A percentile compares a stretch with the other conserved stretches of the same genome.
phyloP scores from a whole-genome alignment of 345 rosid genomes.

The Citrus sp. region DNA sequence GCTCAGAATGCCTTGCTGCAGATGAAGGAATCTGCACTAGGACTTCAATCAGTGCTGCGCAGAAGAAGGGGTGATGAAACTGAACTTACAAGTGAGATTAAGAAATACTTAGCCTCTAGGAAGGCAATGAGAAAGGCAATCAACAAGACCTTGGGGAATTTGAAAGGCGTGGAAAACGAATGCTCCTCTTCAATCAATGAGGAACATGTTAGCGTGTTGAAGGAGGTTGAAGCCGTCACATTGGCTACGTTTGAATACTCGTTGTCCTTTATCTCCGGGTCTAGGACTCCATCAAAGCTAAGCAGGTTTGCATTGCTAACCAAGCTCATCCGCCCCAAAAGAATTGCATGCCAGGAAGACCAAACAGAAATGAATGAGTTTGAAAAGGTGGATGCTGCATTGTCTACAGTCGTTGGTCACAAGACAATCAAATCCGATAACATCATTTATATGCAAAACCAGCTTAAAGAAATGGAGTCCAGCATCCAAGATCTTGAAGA shows the following conservation, averaged over 20 bases:
- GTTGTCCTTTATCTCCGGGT: slow-evolving; percentile 35
- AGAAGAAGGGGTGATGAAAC: slow-evolving; percentile 23
- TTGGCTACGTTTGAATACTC: slow-evolving; percentile 32
- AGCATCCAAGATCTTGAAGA: slow-evolving; percentile 51
- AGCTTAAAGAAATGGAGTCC: slow-evolving; percentile 28
- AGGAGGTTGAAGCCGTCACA: slow-evolving; percentile 31
- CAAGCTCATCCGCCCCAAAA: slow-evolving; percentile 32
- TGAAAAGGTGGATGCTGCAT: slow-evolving; percentile 22
- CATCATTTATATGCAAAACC: slow-evolving; percentile 15
- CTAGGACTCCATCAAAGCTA: slow-evolving; percentile 20
- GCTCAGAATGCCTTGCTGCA: slow-evolving; percentile 32
- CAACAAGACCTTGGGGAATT: slow-evolving; percentile 30
- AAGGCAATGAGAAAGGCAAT: slow-evolving; percentile 38
- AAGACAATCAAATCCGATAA: slow-evolving; percentile 9
- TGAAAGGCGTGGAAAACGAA: slow-evolving; percentile 27
- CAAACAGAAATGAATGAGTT: slow-evolving; percentile 29
- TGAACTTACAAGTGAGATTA: slow-evolving; percentile 19
- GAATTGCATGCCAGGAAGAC: slow-evolving; percentile 20
- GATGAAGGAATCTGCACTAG: slow-evolving; percentile 23
- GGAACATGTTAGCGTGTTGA: slow-evolving; percentile 20
- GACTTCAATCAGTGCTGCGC: slow-evolving; percentile 27
- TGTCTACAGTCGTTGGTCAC: background rate
- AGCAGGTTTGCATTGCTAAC: slow-evolving; percentile 34
- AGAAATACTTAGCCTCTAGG: slow-evolving; percentile 42
- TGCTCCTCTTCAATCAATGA: background rate